These are phyloP conservation scores for Verticillium nonalfalfae DNA, from an alignment of 2,329 filamentous ascomycete species.

Conservation along the genomic window DNA sequence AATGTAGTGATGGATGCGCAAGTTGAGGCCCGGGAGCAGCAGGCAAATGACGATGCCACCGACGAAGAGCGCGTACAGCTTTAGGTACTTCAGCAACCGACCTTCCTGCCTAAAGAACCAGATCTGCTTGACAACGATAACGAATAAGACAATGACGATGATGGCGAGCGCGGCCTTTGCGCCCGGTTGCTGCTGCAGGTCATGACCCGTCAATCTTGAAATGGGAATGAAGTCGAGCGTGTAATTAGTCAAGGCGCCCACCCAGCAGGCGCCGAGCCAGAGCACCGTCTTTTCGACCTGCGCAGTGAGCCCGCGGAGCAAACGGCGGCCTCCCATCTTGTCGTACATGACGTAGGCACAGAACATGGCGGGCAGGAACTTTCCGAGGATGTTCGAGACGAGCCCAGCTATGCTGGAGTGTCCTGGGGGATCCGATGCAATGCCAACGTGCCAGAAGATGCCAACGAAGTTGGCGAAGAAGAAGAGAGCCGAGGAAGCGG, in stretches of 20 bases:
- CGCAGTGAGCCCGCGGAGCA: slow-evolving; percentile 65
- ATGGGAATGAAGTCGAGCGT: slow-evolving; percentile 94
- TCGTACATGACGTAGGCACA: slow-evolving; percentile 77
- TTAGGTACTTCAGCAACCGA: slow-evolving; percentile 69
- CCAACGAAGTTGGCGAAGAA: slow-evolving; percentile 79
- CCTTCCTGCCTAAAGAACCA: slow-evolving; percentile 85
- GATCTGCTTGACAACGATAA: slow-evolving; percentile 67
- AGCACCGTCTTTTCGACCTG: slow-evolving; percentile 87
- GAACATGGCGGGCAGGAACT: slow-evolving; percentile 82
- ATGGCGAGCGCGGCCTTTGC: slow-evolving; percentile 75
- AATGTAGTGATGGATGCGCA: slow-evolving; percentile 95
- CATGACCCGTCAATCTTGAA: slow-evolving; percentile 81
- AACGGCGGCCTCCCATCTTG: slow-evolving; percentile 69
- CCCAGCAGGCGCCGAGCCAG: slow-evolving; percentile 86
- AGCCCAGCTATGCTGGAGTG: slow-evolving; percentile 61
- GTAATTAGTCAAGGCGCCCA: slow-evolving; percentile 89
- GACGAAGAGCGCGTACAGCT: slow-evolving; percentile 67
- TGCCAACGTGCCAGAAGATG: slow-evolving; percentile 82
- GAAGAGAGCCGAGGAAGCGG: slow-evolving; percentile 70
- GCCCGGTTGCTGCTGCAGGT: slow-evolving; percentile 83
- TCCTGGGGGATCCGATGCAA: slow-evolving; percentile 81
- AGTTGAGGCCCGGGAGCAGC: slow-evolving; percentile 65
- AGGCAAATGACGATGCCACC: slow-evolving; percentile 63
- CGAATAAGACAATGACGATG: slow-evolving; percentile 64
- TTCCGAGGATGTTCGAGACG: slow-evolving; percentile 71